Percentiles rank a stretch among this genome's conserved stretches.
These are phyloP conservation scores for Tuctoria greenei DNA, from an alignment of 176 grass and related monocot genomes.

Conservation along the genomic window DNA sequence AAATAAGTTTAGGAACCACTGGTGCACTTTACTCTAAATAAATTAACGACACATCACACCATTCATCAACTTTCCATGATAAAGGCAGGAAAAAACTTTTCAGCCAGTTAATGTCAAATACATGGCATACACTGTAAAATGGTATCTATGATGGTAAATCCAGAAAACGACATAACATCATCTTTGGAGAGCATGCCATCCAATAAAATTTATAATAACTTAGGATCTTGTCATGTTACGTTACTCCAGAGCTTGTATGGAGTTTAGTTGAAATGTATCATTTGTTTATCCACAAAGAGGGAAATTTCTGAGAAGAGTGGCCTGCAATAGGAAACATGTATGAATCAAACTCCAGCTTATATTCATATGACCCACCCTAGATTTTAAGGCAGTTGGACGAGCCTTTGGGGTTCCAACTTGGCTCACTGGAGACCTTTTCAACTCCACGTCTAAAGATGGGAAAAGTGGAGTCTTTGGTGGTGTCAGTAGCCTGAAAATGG, in stretches of 20 bases:
- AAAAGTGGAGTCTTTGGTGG: constrained; percentile 90
- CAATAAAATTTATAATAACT: constrained; percentile 22
- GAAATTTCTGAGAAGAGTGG: constrained; percentile 19
- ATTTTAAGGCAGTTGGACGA: constrained; percentile 76
- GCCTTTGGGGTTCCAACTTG: constrained; percentile 80
- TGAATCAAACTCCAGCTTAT: neutral
- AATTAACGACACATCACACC: neutral
- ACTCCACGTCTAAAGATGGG: constrained; percentile 70
- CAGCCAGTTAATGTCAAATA: neutral
- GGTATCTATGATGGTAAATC: neutral
- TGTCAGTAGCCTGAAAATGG: constrained; percentile 83
- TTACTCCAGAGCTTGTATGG: neutral
- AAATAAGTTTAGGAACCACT: too few species aligned
- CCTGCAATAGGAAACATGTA: neutral
- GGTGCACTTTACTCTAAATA: neutral
- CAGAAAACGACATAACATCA: constrained; percentile 2
- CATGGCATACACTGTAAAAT: neutral
- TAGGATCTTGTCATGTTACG: constrained; percentile 7
- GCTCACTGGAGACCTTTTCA: constrained; percentile 66
- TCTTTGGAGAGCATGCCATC: constrained; percentile 5
- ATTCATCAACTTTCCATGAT: neutral
- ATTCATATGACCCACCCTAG: constrained; percentile 58
- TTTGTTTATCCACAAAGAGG: neutral
- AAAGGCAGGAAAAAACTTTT: constrained; percentile 2
- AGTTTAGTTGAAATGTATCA: neutral